Evolutionary conservation across 495 filamentous ascomycete genomes (phyloP).

Genomic region (Penicillium ucsense): DNA sequence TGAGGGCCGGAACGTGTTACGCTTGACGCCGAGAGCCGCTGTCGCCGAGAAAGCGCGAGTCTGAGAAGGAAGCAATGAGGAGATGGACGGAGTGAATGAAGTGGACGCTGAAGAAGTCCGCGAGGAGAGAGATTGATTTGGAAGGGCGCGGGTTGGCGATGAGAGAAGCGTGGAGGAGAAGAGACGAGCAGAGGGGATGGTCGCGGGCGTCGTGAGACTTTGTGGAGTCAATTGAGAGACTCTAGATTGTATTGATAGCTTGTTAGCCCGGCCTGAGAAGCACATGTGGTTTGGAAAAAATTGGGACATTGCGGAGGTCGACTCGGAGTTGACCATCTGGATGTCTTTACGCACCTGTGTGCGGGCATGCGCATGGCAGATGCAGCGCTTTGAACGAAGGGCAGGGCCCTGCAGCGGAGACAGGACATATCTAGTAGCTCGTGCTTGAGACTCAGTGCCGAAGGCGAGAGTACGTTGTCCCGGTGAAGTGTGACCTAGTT

Average conservation of each 20-base stretch:
- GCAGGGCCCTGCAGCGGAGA: conserved; percentile 24
- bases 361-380: conserved; percentile 11
- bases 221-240: conserved; percentile 14
- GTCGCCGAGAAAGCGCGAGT: conserved; percentile 33
- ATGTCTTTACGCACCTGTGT: conserved; percentile 14
- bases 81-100: conserved; percentile 14
- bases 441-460: not conserved
- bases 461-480: conserved; percentile 2
- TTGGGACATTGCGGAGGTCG: not conserved
- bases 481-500: not conserved
- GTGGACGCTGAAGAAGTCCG: conserved; percentile 7
- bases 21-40: conserved; percentile 39
- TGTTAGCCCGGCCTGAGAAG: conserved; percentile 1
- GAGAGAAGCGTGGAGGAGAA: conserved; percentile 19
- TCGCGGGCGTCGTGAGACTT: conserved; percentile 5
- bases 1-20: conserved; percentile 56
- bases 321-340: too few relatives aligned
- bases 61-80: conserved; percentile 20
- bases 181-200: conserved; percentile 12
- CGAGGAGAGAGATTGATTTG: conserved; percentile 17
- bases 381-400: conserved; percentile 13
- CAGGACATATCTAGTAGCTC: conserved; percentile 21
- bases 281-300: not conserved
- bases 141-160: conserved; percentile 20
- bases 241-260: not conserved